Base-by-base conservation (phyloP, 768 basidiomycete genomes). In the Mycena indigotica region DNA sequence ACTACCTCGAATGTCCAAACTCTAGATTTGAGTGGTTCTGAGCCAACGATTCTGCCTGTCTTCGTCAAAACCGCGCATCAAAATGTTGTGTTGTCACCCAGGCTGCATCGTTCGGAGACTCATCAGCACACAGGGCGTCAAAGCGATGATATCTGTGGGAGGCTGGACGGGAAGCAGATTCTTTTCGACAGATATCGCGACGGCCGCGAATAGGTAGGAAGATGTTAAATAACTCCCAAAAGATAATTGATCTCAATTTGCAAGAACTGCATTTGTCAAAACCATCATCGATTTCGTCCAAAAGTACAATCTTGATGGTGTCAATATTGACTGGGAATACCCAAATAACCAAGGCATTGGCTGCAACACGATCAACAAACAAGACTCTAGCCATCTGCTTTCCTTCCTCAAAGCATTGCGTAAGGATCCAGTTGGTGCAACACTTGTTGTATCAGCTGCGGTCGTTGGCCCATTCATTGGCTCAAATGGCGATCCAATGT, bases 381-480 rank as follows among this genome's bases (percentile, higher is more conserved):
- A 78, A 52, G 95, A 98, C 69, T 83, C 86, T 0, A 74, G 80
- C 28, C 95, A 97, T 70, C 91, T 89, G 72, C 81, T 95, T 30
- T 60, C 73, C 3, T 92, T 95, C 76, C 77, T 98, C 12, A 77
- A 86, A 62, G 79, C 81, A 29, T 83, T 96, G 21, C 84, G 90
- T 40, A 58, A 64, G 8, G 74, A 82, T 38, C 69, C 86, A 5
- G 75, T 80, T 1, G 76, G 80, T 0, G 66, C 76, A 3, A 79
- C 81, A 2, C 69, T 91, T 46, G 84, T 84, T 24, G 73, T 96
- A 41, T 74, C 80, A 2, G 79, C 79, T 25, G 78, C 81, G 25
- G 76, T 77, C 19, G 71, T 77, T 13, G 64, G 70, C 10, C 81
- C 80, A 3, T 83, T 77, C 57, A 64, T 62, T 28, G 77, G 77